phyloP scores from a whole-genome alignment of 495 filamentous ascomycete species.

The Collariella sp. region DNA sequence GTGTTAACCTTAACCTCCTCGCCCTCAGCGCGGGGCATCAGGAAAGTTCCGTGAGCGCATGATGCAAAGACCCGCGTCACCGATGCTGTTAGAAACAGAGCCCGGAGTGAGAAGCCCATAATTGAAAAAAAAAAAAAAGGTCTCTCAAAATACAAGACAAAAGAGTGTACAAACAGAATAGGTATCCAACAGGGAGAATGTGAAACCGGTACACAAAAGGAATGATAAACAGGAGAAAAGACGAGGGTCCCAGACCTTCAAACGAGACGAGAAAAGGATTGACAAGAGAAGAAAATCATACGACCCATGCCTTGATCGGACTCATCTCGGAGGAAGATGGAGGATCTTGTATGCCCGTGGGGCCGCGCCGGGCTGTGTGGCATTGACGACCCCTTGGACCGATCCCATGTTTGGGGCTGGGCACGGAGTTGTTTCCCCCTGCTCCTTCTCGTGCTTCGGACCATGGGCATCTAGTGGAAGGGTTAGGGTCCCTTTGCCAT shows the following conservation, averaged over 20 bases:
- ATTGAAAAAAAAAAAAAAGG: not conserved
- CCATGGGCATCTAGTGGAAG: not conserved
- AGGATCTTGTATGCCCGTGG: not conserved
- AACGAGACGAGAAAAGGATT: conserved; percentile 10
- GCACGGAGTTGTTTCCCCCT: not conserved
- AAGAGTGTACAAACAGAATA: not conserved
- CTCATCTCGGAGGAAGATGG: not conserved
- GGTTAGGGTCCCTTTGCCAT: not conserved
- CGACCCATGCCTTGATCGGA: not conserved
- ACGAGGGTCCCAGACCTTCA: conserved; percentile 21
- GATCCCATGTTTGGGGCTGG: not conserved
- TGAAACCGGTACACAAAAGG: conserved; percentile 1
- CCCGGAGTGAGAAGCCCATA: conserved; percentile 11
- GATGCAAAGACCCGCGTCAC: conserved; percentile 23
- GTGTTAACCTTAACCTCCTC: conserved; percentile 22
- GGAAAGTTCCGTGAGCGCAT: conserved; percentile 26
- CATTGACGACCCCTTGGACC: not conserved
- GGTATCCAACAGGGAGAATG: not conserved
- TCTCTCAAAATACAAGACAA: not conserved
- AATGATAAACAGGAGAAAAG: conserved; percentile 1
- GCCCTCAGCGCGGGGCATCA: conserved; percentile 30
- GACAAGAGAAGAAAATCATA: conserved; percentile 12
- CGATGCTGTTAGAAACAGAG: conserved; percentile 19
- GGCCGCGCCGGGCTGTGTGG: not conserved
- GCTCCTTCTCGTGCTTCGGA: not conserved